Evolutionary conservation across 2,329 filamentous ascomycete genomes (phyloP).

Genomic region (Dactylellina leptospora): DNA sequence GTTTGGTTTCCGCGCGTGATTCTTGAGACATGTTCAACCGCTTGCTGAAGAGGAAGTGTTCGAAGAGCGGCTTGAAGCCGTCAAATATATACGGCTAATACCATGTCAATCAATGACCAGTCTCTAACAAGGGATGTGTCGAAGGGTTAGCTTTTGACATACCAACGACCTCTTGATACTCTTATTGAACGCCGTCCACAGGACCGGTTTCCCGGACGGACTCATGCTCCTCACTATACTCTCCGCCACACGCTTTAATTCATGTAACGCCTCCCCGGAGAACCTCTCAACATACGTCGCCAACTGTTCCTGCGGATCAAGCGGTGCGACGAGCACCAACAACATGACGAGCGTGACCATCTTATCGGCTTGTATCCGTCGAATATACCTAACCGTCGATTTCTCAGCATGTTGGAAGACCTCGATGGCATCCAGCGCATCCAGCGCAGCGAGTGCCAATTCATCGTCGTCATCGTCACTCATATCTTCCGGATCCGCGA

Average conservation of each 20-base stretch:
- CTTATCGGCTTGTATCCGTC: conserved; percentile 75
- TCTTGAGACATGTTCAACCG: conserved; percentile 72
- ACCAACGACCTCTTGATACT: conserved; percentile 55
- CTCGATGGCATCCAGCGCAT: conserved; percentile 72
- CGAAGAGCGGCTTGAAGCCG: conserved; percentile 74
- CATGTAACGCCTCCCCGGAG: conserved; percentile 67
- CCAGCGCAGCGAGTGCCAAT: conserved; percentile 73
- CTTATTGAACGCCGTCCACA: conserved; percentile 54
- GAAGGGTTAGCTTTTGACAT: not conserved
- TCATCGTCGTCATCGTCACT: conserved; percentile 66
- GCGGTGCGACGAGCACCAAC: conserved; percentile 72
- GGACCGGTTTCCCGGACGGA: conserved; percentile 52
- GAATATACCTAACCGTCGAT: conserved; percentile 69
- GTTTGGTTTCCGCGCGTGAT: conserved; percentile 60
- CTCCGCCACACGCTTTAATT: conserved; percentile 71
- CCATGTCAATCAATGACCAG: not conserved
- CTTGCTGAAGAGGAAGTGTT: conserved; percentile 78
- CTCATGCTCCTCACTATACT: conserved; percentile 66
- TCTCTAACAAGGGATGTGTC: not conserved
- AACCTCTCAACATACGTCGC: conserved; percentile 70
- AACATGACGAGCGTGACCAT: conserved; percentile 76
- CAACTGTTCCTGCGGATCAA: conserved; percentile 72
- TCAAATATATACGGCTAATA: conserved; percentile 72
- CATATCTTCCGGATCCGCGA: conserved; percentile 61
- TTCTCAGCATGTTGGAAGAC: conserved; percentile 67